Base-by-base conservation (phyloP, 2,329 filamentous ascomycete genomes). In the Cylindrodendrum hubeiense region DNA sequence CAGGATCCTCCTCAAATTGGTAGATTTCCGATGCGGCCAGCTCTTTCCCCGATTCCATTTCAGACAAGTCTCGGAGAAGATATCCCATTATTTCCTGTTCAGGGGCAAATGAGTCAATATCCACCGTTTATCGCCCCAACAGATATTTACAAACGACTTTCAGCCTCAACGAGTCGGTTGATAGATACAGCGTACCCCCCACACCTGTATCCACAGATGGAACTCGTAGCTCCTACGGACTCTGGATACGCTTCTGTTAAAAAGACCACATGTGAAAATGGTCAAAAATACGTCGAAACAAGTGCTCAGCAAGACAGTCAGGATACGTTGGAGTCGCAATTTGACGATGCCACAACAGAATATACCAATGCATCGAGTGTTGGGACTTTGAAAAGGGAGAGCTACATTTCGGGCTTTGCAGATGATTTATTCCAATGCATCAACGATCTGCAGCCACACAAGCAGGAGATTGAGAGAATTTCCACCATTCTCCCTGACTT, bases 171-270 rank as follows among this genome's bases (percentile, higher is more conserved):
- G 12, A 12, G 28, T 30, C 28, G 8, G 28, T 12, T 12, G 28
- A 30, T 12, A 12, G n/a, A 12, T 30, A 8, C 9, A 12, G 8
- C 9, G 4, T n/a, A 12, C 28, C 28, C 8, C 28, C 28, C 28
- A 8, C 28, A 30, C 7, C 28, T 30, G 28, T 30, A 30, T 6
- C 7, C 28, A 6, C 7, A 30, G 7, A 8, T 30, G 7, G 28
- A 30, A 30, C 7, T 30, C 28, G 28, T 30, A 2, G 83, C 84
- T 8, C 81, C 81, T 10, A 55, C 52, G 3, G 53, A 47, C 21
- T 47, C 53, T 1, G 41, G 41, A 19, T 47, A 56, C 6, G 26
- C 53, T 12, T 56, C 53, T 12, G 5, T 30, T 30, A 10, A 12
- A 30, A 2, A 30, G 8, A 9, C 28, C 39, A 2, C 17, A 19